Conservation (phyloP, 164 flowering plant genomes). For the Nymphaea thermarum region DNA sequence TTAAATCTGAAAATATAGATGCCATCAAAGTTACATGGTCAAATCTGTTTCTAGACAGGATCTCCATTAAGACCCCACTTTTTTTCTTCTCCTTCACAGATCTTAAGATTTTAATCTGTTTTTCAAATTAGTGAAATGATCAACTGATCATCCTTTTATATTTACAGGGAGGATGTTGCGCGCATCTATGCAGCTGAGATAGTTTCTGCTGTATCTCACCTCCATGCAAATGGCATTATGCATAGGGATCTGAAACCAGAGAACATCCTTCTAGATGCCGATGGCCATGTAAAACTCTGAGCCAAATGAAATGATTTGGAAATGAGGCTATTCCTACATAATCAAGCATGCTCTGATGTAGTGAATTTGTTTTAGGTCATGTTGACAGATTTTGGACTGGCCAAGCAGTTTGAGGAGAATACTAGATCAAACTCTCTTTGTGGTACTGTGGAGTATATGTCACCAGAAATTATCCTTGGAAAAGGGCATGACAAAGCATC, state of each 20-base stretch:
- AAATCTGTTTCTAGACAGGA: too few species aligned
- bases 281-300: slow-evolving; percentile 40
- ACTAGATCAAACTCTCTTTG: slow-evolving; percentile 80
- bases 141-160: background rate
- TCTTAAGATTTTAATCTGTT: too few species aligned
- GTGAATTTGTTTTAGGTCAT: slow-evolving; percentile 30
- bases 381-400: slow-evolving; percentile 93
- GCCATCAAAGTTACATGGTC: too few species aligned
- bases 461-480: slow-evolving; percentile 87
- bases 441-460: slow-evolving; percentile 89
- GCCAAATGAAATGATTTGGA: background rate
- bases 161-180: slow-evolving; percentile 68
- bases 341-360: background rate
- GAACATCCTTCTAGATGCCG: slow-evolving; percentile 67
- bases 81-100: too few species aligned
- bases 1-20: too few species aligned
- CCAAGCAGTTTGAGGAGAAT: slow-evolving; percentile 71
- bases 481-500: slow-evolving; percentile 94
- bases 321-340: background rate
- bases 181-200: slow-evolving; percentile 75
- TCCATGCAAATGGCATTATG: slow-evolving; percentile 77
- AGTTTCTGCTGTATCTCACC: slow-evolving; percentile 77
- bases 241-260: slow-evolving; percentile 91
- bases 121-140: too few species aligned
- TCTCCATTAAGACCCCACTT: too few species aligned